Conservation (phyloP, 306 rosid genomes). For the Phaseolus lunatus region DNA sequence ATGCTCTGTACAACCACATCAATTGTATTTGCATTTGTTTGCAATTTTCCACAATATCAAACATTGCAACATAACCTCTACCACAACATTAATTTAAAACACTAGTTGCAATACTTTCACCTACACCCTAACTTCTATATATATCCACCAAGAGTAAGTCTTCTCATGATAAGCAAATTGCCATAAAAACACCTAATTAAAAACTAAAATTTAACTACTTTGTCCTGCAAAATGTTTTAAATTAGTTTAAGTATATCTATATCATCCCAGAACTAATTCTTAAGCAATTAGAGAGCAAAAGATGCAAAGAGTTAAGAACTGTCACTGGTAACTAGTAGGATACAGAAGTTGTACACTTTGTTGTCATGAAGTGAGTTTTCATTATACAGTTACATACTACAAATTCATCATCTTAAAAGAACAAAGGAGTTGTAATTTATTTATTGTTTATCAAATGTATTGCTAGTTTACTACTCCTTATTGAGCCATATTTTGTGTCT, state of each 20-base stretch:
- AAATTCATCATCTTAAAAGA: not conserved
- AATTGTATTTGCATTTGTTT: not conserved
- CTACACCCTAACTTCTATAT: not conserved
- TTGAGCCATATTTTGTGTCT: not conserved
- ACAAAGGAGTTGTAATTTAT: not conserved
- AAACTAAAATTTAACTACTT: not conserved
- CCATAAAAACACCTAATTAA: not conserved
- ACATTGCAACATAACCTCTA: not conserved
- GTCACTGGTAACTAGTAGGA: not conserved
- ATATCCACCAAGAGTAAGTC: not conserved
- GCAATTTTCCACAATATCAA: not conserved
- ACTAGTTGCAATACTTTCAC: too few relatives aligned
- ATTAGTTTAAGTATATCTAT: not conserved
- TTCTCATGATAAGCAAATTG: not conserved
- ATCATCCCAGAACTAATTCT: constrained; percentile 8
- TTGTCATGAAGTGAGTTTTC: too few relatives aligned
- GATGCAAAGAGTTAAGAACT: not conserved
- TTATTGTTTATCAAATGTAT: not conserved
- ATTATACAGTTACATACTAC: too few relatives aligned
- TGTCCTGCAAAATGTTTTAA: not conserved
- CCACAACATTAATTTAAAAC: not conserved
- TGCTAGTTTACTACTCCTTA: not conserved
- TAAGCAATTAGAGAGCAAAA: not conserved
- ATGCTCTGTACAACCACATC: not conserved
- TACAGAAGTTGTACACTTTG: not conserved